Evolutionary conservation across 2,329 filamentous ascomycete species (phyloP).

Genomic region (Hymenoscyphus salicellus): DNA sequence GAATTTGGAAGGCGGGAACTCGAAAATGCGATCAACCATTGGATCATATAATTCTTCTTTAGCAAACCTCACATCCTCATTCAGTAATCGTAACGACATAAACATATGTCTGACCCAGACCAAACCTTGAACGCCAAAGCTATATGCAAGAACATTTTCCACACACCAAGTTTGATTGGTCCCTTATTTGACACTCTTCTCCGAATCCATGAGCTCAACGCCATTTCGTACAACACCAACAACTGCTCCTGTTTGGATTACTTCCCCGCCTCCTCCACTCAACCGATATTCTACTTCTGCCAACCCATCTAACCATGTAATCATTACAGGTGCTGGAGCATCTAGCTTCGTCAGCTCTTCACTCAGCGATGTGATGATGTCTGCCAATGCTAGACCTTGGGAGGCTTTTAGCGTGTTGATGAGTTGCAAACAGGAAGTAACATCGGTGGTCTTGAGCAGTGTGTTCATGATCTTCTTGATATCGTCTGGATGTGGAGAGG

Average conservation of each 20-base stretch:
- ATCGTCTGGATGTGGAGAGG: conserved; percentile 86
- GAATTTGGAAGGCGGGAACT: too few species aligned
- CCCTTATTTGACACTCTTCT: conserved; percentile 16
- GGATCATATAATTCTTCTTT: neutral
- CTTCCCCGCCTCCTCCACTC: conserved; percentile 81
- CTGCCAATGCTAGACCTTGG: conserved; percentile 85
- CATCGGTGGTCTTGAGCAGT: conserved; percentile 78
- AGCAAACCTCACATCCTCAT: neutral
- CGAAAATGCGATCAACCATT: neutral
- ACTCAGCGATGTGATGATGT: conserved; percentile 83
- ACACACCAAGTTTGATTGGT: neutral
- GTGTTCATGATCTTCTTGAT: conserved; percentile 81
- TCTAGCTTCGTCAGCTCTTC: conserved; percentile 81
- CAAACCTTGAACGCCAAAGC: conserved; percentile 3
- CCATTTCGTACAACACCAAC: conserved; percentile 86
- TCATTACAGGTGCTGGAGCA: conserved; percentile 80
- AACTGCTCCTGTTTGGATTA: conserved; percentile 86
- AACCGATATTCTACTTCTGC: conserved; percentile 91
- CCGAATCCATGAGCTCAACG: conserved; percentile 65
- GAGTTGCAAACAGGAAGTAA: conserved; percentile 83
- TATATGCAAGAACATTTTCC: conserved; percentile 3
- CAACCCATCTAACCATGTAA: conserved; percentile 86
- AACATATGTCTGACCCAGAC: neutral
- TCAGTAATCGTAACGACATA: neutral
- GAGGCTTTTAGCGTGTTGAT: conserved; percentile 83